Evolutionary conservation across 805 yeast genomes (phyloP).

Genomic region (Scheffersomyces ergatensis): DNA sequence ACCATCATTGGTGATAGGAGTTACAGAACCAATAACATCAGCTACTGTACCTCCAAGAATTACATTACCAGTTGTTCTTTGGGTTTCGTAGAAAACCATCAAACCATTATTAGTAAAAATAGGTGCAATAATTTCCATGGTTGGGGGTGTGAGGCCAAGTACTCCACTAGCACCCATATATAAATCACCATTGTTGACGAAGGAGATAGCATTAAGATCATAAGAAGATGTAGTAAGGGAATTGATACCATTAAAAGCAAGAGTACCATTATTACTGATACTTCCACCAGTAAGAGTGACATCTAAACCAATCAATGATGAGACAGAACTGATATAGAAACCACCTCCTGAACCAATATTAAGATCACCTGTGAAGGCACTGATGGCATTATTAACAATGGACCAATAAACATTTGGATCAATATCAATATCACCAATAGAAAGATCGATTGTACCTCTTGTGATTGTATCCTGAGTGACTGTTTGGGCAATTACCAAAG

Average conservation of each 20-base stretch:
- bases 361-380: slow-evolving; percentile 19
- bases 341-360: slow-evolving; percentile 19
- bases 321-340: slow-evolving; percentile 19
- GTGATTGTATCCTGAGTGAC: slow-evolving; percentile 13
- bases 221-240: slow-evolving; percentile 15
- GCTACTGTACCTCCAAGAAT: slow-evolving; percentile 10
- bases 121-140: slow-evolving; percentile 10
- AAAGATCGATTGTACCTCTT: slow-evolving; percentile 14
- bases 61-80: slow-evolving; percentile 10
- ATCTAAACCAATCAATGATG: slow-evolving; percentile 12
- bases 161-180: slow-evolving; percentile 20
- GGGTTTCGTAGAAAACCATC: slow-evolving; percentile 11
- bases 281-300: slow-evolving; percentile 10
- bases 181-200: slow-evolving; percentile 22
- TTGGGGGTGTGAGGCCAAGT: slow-evolving; percentile 8
- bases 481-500: neutral
- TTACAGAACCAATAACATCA: slow-evolving; percentile 4
- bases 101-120: slow-evolving; percentile 17
- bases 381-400: slow-evolving; percentile 19
- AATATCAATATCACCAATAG: slow-evolving; percentile 17
- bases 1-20: slow-evolving; percentile 16
- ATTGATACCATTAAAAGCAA: slow-evolving; percentile 19
- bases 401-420: slow-evolving; percentile 23
- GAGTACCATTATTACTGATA: slow-evolving; percentile 15
- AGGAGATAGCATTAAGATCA: slow-evolving; percentile 11